Conservation (phyloP, 306 rosid genomes). For the Dalbergia oliveri region DNA sequence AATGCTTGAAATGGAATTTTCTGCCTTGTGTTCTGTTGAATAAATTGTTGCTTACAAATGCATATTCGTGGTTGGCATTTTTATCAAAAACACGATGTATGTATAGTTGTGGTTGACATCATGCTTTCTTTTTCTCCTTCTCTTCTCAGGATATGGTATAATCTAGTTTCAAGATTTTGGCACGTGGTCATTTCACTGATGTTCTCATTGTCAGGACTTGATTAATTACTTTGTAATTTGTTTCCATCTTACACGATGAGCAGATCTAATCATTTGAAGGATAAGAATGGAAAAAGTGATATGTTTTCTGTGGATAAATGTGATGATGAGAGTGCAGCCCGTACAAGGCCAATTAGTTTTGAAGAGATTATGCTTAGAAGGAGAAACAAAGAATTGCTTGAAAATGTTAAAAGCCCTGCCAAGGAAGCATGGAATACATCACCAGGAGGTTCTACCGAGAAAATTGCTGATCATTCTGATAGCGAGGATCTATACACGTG, state of each 20-base stretch:
- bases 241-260: slow-evolving; percentile 64
- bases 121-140: slow-evolving; percentile 11
- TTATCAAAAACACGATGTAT: neutral
- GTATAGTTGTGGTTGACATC: neutral
- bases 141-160: slow-evolving; percentile 44
- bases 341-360: slow-evolving; percentile 87
- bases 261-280: slow-evolving; percentile 54
- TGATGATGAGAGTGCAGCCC: slow-evolving; percentile 84
- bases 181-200: slow-evolving; percentile 24
- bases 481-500: slow-evolving; percentile 43
- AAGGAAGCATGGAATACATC: slow-evolving; percentile 45
- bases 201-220: slow-evolving; percentile 34
- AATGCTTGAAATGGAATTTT: slow-evolving; percentile 36
- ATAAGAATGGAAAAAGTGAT: slow-evolving; percentile 53
- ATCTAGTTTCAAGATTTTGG: slow-evolving; percentile 28
- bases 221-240: slow-evolving; percentile 36
- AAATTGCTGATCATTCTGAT: slow-evolving; percentile 52
- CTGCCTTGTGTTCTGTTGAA: slow-evolving; percentile 22
- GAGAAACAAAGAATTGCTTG: slow-evolving; percentile 61
- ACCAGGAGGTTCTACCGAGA: slow-evolving; percentile 51
- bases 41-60: slow-evolving; percentile 17
- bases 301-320: slow-evolving; percentile 46
- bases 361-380: slow-evolving; percentile 88
- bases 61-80: slow-evolving; percentile 14
- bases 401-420: slow-evolving; percentile 53